Evolutionary conservation across 73 alveolate genomes (phyloP), one percentile per base, ranked within the genome.

Genomic region (Paraurostyla sp.): DNA sequence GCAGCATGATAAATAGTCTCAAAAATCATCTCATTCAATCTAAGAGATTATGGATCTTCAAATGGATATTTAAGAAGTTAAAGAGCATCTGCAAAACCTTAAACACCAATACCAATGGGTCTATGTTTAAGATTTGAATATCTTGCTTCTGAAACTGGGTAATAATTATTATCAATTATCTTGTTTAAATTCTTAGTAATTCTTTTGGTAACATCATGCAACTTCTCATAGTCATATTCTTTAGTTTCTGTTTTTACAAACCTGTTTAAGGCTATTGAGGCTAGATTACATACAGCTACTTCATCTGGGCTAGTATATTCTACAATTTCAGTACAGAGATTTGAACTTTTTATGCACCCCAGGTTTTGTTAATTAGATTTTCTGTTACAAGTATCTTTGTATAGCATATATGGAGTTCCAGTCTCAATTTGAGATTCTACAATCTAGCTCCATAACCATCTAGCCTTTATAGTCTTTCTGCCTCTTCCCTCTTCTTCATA

Each of bases 81-180:
- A 52, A 95, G 93, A 49, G 98, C 95, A 89, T 96, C 99, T 4
- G 99, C 99, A 18, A 96, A 65, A 32, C 99, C 99, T 85, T 96
- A 96, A 25, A 95, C 98, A 29, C 98, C 98, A 29, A 96, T 92
- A 25, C 98, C 99, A 71, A 96, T 92, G 1, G 98, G 99, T 83
- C 99, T 95, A 83, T 96, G 96, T 62, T 95, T 93, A 80, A 95
- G 71, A 82, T 96, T 96, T 29, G 98, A 95, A 62, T 90, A 76
- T 46, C 86, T 87, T 16, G 98, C 97, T 86, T 88, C 94, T 25
- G 91, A 71, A 29, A 76, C 84, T 2, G 91, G 94, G 59, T 81
- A 80, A 56, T 80, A 43, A 43, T 88, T 81, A 45, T 68, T 43
- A 89, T 76, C 91, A 36, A 80, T 76, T 43, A 81, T 62, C 48